A percentile compares a stretch with the other conserved stretches of the same genome.
These are phyloP conservation scores for Globisporangium emineosum DNA, from an alignment of 352 stramenopile species.

Conservation along the genomic window DNA sequence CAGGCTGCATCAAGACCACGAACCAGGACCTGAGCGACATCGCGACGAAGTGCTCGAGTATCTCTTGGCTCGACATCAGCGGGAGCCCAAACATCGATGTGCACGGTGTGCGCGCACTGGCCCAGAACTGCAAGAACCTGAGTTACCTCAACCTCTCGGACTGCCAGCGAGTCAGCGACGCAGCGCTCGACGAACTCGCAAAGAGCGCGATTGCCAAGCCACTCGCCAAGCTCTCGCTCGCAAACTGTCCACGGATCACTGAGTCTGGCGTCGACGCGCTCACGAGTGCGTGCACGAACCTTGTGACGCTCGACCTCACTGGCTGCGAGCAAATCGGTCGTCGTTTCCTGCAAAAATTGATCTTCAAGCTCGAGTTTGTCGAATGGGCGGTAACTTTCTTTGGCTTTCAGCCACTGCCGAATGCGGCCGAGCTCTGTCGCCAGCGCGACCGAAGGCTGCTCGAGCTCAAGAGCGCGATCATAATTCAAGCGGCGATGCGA, in stretches of 20 bases:
- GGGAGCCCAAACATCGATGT: constrained; percentile 67
- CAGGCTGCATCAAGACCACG: constrained; percentile 74
- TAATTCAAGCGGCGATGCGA: constrained; percentile 83
- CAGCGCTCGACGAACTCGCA: constrained; percentile 47
- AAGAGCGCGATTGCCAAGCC: constrained; percentile 8
- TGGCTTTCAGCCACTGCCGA: constrained; percentile 81
- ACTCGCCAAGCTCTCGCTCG: constrained; percentile 56
- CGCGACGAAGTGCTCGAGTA: constrained; percentile 39
- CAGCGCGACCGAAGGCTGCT: constrained; percentile 52
- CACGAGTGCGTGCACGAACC: constrained; percentile 52
- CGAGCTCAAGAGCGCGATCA: constrained; percentile 45
- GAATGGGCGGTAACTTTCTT: constrained; percentile 81
- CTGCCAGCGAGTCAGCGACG: constrained; percentile 77
- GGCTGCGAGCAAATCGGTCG: constrained; percentile 68
- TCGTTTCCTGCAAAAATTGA: constrained; percentile 67
- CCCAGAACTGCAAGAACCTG: constrained; percentile 49
- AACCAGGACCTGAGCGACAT: constrained; percentile 71
- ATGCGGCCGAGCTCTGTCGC: constrained; percentile 68
- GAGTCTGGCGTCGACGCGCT: constrained; percentile 68
- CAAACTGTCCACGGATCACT: constrained; percentile 65
- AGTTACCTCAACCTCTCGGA: constrained; percentile 71
- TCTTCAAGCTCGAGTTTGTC: constrained; percentile 77
- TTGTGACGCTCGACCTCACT: constrained; percentile 87
- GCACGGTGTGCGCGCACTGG: constrained; percentile 54
- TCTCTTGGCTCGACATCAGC: constrained; percentile 84